Conservation (phyloP, 768 basidiomycete genomes). For the Boletus rubroflammeus region DNA sequence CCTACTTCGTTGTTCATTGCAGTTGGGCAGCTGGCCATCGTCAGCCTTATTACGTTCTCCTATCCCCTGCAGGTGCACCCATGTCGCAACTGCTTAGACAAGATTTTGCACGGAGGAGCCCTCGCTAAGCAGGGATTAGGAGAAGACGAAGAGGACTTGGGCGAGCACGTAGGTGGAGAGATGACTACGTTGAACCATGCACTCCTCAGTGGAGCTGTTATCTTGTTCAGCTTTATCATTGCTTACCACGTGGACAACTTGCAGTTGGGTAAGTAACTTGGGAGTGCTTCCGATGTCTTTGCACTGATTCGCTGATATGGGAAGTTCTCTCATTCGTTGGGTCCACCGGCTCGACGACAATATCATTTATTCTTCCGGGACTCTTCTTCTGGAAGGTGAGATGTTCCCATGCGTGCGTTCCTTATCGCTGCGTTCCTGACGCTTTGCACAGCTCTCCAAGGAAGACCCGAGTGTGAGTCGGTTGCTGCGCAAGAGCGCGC, state of each 20-base stretch:
- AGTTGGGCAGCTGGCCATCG: constrained; percentile 89
- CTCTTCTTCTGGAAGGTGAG: constrained; percentile 89
- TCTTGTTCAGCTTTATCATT: constrained; percentile 61
- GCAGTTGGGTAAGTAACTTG: constrained; percentile 56
- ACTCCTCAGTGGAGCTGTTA: constrained; percentile 63
- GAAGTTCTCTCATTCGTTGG: constrained; percentile 94
- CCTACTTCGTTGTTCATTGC: constrained; percentile 90
- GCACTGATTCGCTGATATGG: constrained; percentile 14
- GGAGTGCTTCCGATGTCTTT: neutral
- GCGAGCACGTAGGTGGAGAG: constrained; percentile 54
- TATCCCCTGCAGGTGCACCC: constrained; percentile 96
- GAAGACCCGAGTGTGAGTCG: constrained; percentile 53
- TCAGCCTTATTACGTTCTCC: constrained; percentile 83
- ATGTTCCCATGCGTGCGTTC: constrained; percentile 6
- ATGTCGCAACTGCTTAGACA: constrained; percentile 87
- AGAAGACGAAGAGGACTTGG: constrained; percentile 48
- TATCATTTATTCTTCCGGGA: constrained; percentile 94
- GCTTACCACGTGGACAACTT: constrained; percentile 79
- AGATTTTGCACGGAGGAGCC: constrained; percentile 62
- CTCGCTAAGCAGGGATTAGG: constrained; percentile 37
- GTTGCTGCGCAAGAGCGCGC: constrained; percentile 54
- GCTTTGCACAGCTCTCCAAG: constrained; percentile 55
- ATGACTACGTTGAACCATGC: constrained; percentile 69
- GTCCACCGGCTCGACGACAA: constrained; percentile 93
- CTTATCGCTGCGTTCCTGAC: constrained; percentile 5